Evolutionary conservation across 78 protist genomes (phyloP).

Genomic region (Dictyostelium capitatum): DNA sequence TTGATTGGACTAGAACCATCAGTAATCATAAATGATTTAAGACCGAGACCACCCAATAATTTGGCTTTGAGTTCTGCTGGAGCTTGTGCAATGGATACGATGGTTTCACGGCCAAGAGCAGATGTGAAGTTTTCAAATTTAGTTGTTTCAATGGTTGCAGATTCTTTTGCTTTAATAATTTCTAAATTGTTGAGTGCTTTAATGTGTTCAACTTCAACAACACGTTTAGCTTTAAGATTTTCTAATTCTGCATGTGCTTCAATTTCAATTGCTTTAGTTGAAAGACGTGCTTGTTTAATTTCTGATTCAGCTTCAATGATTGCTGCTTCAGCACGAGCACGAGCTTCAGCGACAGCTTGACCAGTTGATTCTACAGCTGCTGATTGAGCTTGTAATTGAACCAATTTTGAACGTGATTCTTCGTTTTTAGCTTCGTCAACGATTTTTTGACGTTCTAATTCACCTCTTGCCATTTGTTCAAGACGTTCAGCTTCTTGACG

Average conservation of each 20-base stretch:
- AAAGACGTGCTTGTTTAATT: conserved; percentile 85
- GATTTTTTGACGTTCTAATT: conserved; percentile 89
- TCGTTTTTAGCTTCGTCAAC: conserved; percentile 87
- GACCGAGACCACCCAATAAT: conserved; percentile 85
- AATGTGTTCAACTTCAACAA: conserved; percentile 78
- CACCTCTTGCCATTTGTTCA: conserved; percentile 92
- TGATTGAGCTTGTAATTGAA: conserved; percentile 88
- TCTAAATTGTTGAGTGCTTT: conserved; percentile 71
- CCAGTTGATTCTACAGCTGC: conserved; percentile 91
- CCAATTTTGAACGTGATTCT: conserved; percentile 75
- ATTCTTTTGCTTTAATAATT: conserved; percentile 38
- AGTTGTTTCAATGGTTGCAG: conserved; percentile 82
- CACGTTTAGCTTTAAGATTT: conserved; percentile 27
- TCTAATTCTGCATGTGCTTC: conserved; percentile 72
- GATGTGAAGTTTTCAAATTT: conserved; percentile 73
- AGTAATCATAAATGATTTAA: conserved; percentile 87
- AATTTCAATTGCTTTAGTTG: conserved; percentile 77
- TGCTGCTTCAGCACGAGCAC: conserved; percentile 87
- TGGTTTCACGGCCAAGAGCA: conserved; percentile 89
- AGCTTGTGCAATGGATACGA: conserved; percentile 88
- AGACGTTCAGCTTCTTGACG: conserved; percentile 90
- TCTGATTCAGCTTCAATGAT: conserved; percentile 85
- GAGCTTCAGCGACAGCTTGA: conserved; percentile 90
- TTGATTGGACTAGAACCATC: conserved; percentile 91
- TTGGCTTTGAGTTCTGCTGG: conserved; percentile 92